Conservation (phyloP, 2,329 filamentous ascomycete species). For the Fusarium abutilonis region DNA sequence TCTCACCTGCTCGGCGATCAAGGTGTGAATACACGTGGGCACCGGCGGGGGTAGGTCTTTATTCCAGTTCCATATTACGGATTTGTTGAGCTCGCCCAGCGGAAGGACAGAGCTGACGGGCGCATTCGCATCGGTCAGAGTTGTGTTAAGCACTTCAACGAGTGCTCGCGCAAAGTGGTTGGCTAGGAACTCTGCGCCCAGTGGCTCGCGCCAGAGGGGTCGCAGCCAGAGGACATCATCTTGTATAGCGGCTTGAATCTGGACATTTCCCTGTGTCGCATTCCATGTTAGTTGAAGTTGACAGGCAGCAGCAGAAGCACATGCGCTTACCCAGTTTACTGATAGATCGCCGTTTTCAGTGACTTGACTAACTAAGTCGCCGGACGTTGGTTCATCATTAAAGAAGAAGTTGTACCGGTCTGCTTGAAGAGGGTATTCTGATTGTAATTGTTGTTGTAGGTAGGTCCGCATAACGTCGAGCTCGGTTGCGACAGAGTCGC, state of each 20-base stretch:
- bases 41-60: conserved; percentile 34
- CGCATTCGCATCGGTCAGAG: conserved; percentile 18
- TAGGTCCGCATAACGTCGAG: conserved; percentile 31
- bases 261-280: conserved; percentile 37
- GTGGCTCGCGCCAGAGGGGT: conserved; percentile 39
- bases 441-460: conserved; percentile 25
- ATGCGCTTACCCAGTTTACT: conserved; percentile 37
- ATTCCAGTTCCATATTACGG: conserved; percentile 43
- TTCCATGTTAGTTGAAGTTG: conserved; percentile 1
- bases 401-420: conserved; percentile 31
- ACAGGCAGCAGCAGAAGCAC: background rate
- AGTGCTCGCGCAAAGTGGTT: conserved; percentile 39
- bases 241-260: conserved; percentile 36
- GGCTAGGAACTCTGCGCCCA: conserved; percentile 39
- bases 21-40: conserved; percentile 39
- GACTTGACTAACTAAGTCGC: conserved; percentile 20
- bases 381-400: conserved; percentile 37
- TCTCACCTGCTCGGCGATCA: conserved; percentile 42
- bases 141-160: conserved; percentile 41
- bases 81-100: conserved; percentile 36
- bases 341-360: conserved; percentile 25
- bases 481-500: conserved; percentile 30
- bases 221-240: conserved; percentile 34
- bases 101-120: conserved; percentile 31
- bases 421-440: conserved; percentile 6